Evolutionary conservation across 1,139 yeast species (phyloP).

Genomic region (Scheffersomyces titani): DNA sequence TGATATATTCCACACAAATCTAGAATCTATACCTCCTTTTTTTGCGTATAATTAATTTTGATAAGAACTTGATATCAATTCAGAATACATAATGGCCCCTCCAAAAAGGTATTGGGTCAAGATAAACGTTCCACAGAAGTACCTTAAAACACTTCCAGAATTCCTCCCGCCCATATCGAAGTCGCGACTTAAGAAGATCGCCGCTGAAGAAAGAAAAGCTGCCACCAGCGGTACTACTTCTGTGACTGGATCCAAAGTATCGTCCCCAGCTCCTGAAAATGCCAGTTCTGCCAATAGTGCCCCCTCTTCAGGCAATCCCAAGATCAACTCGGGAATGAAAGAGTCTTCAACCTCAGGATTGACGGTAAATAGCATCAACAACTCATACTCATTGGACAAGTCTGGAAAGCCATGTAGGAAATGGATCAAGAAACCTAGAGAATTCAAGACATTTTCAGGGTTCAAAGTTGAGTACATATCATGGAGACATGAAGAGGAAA

Average conservation of each 20-base stretch:
- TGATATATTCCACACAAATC: background rate
- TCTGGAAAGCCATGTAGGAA: slow-evolving; percentile 50
- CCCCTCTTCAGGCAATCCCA: slow-evolving; percentile 23
- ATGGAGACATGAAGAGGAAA: slow-evolving; percentile 28
- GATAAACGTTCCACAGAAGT: slow-evolving; percentile 29
- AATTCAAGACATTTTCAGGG: slow-evolving; percentile 63
- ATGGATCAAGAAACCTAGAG: slow-evolving; percentile 51
- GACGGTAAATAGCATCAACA: slow-evolving; percentile 37
- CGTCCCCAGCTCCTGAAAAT: slow-evolving; percentile 25
- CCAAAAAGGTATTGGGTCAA: slow-evolving; percentile 37
- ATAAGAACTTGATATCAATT: background rate
- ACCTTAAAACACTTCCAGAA: slow-evolving; percentile 36
- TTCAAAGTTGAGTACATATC: slow-evolving; percentile 42
- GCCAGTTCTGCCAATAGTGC: slow-evolving; percentile 6
- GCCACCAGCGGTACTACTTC: slow-evolving; percentile 12
- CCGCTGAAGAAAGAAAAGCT: slow-evolving; percentile 28
- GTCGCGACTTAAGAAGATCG: slow-evolving; percentile 30
- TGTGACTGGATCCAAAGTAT: slow-evolving; percentile 16
- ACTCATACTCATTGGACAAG: slow-evolving; percentile 42
- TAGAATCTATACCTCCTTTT: background rate
- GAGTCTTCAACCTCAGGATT: slow-evolving; percentile 46
- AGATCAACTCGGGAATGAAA: slow-evolving; percentile 43
- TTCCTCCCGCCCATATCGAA: slow-evolving; percentile 34
- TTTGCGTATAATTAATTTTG: too few relatives aligned
- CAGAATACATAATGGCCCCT: slow-evolving; percentile 26